Evolutionary conservation across 345 rosid species (phyloP), one percentile per base, ranked within the genome.

Genomic region (Durio zibethinus): DNA sequence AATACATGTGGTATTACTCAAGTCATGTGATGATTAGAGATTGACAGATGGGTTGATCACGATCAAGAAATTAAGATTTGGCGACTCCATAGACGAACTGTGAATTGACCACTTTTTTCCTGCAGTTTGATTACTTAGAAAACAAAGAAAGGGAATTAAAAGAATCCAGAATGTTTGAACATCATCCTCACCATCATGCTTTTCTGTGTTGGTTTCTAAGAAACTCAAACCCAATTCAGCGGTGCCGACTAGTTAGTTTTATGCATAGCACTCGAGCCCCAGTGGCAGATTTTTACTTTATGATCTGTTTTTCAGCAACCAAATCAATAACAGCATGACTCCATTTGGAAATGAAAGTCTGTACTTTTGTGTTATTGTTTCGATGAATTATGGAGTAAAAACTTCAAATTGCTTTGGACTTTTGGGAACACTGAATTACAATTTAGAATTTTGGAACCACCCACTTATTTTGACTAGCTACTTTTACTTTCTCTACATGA

Each of bases 401-500:
- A 23, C 0, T 63, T 12, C 5, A 23, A 25, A 42, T 66, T 40
- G 20, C 18, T 69, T 43, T 43, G 7, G 38, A 27, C 35, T 69
- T 69, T 68, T 7, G 35, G 14, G 53, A 43, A 25, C 56, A 68
- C 18, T 25, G 2, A 56, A 57, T 57, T 25, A 27, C 21, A 62
- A 6, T 33, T 63, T 27, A 27, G 56, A 47, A 47, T 15, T 36
- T 50, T 50, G 25, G 27, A 35, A 14, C 53, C 18, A 72, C 75
- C 75, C 45, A 72, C 75, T 72, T 52, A 20, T 53, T 35, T 72
- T 72, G 47, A 72, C n/a, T n/a, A n/a, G n/a, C 75, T 72, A 59
- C 35, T 72, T 71, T 31, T n/a, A n/a, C n/a, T n/a, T n/a, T 72
- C 25, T 40, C 29, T 38, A 20, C 70, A 64, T 35, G 67, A 62